Evolutionary conservation across 768 basidiomycete species (phyloP).

Genomic region (Trametes cinnabarina): DNA sequence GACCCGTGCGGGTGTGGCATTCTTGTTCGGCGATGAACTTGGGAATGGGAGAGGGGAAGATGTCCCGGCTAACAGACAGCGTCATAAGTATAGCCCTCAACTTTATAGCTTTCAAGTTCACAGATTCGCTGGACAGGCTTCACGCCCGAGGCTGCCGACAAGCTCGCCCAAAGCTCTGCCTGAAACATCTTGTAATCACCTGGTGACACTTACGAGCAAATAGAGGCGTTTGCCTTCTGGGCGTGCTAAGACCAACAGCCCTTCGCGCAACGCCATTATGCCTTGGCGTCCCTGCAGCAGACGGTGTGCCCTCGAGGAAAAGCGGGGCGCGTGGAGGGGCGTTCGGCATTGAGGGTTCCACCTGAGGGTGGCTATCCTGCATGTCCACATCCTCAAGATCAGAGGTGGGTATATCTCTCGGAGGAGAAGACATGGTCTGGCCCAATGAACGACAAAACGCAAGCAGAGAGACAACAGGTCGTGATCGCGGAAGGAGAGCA

Average conservation of each 20-base stretch:
- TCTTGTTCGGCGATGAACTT: constrained; percentile 58
- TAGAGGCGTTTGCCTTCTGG: constrained; percentile 25
- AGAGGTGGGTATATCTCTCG: constrained; percentile 30
- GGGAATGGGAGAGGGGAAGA: constrained; percentile 67
- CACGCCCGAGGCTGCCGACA: too few relatives aligned
- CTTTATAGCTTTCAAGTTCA: too few relatives aligned
- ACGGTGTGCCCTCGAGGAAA: constrained; percentile 33
- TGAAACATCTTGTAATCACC: background rate
- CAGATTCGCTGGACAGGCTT: too few relatives aligned
- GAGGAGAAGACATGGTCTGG: constrained; percentile 25
- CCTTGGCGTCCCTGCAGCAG: constrained; percentile 27
- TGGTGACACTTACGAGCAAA: constrained; percentile 25
- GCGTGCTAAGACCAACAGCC: constrained; percentile 30
- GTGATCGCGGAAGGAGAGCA: background rate
- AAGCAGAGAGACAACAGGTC: background rate
- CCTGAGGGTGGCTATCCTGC: constrained; percentile 20
- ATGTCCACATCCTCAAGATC: constrained; percentile 32
- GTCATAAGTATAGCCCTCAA: too few relatives aligned
- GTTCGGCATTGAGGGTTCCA: constrained; percentile 25
- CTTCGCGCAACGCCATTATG: constrained; percentile 26
- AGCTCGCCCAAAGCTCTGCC: too few relatives aligned
- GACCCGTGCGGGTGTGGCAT: constrained; percentile 12
- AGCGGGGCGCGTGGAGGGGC: constrained; percentile 30
- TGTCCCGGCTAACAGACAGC: constrained; percentile 53
- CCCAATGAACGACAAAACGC: background rate